These are phyloP conservation scores for Euryodendron excelsum DNA, from an alignment of 148 eudicot genomes.

Conservation along the genomic window DNA sequence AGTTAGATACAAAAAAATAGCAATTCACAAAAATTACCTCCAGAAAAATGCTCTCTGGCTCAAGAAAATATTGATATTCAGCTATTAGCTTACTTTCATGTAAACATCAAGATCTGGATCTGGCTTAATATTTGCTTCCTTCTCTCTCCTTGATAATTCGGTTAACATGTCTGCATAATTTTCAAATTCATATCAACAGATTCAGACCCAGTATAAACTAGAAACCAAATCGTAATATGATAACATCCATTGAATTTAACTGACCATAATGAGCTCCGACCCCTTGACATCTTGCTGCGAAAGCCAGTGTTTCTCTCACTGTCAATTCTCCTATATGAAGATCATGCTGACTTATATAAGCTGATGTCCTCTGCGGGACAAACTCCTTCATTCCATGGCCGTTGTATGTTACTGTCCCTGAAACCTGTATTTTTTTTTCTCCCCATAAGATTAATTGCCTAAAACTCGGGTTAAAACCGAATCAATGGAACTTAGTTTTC, in stretches of 20 bases:
- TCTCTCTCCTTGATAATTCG: slow-evolving; percentile 62
- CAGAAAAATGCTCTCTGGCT: not conserved
- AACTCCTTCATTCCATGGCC: slow-evolving; percentile 73
- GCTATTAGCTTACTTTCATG: slow-evolving; percentile 49
- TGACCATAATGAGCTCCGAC: slow-evolving; percentile 69
- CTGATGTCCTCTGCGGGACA: slow-evolving; percentile 81
- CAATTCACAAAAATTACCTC: no score
- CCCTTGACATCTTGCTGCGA: slow-evolving; percentile 75
- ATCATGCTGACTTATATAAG: slow-evolving; percentile 82
- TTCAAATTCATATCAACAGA: not conserved
- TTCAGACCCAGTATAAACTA: not conserved
- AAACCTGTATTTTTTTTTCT: not conserved
- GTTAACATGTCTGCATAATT: slow-evolving; percentile 20
- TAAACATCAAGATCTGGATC: slow-evolving; percentile 61
- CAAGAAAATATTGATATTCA: not conserved
- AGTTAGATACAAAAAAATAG: no score
- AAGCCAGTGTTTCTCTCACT: slow-evolving; percentile 73
- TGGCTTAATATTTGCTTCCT: slow-evolving; percentile 68
- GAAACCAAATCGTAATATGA: not conserved
- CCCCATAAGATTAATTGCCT: not conserved
- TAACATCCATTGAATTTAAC: not conserved
- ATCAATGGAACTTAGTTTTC: not conserved
- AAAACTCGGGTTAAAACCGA: not conserved
- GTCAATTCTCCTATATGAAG: slow-evolving; percentile 80
- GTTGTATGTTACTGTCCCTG: slow-evolving; percentile 67